phyloP scores from a whole-genome alignment of 345 rosid species.

The Combretum micranthum region DNA sequence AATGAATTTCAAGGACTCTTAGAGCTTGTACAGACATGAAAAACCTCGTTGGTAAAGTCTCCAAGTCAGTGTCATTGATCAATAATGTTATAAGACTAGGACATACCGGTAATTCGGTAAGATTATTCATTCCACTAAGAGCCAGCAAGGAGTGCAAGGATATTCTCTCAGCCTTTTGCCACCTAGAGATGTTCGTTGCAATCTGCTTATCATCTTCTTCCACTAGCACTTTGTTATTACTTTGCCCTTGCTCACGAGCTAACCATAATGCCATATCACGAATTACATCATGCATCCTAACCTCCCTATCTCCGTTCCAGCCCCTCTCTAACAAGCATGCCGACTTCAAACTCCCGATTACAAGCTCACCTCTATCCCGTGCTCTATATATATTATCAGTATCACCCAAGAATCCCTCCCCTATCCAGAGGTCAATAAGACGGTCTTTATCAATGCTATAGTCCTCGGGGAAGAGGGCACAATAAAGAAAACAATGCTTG shows the following conservation, averaged over 20 bases:
- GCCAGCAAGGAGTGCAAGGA: constrained; percentile 19
- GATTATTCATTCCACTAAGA: constrained; percentile 1
- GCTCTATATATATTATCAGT: not conserved
- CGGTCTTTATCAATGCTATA: no score
- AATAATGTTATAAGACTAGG: constrained; percentile 22
- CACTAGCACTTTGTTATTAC: constrained; percentile 8
- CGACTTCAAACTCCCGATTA: constrained; percentile 18
- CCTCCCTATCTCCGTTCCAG: not conserved
- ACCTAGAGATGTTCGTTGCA: not conserved
- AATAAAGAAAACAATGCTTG: not conserved
- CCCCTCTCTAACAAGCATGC: constrained; percentile 19
- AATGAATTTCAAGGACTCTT: constrained; percentile 21
- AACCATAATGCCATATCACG: constrained; percentile 42
- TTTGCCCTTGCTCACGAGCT: not conserved
- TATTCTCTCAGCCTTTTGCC: constrained; percentile 13
- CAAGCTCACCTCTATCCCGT: constrained; percentile 15
- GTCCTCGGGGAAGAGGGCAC: no score
- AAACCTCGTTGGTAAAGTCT: constrained; percentile 8
- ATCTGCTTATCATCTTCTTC: constrained; percentile 2
- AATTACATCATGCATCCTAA: constrained; percentile 39
- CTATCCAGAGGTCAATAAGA: not conserved
- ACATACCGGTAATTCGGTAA: constrained; percentile 2
- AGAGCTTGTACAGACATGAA: constrained; percentile 17
- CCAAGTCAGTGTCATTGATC: constrained; percentile 5
- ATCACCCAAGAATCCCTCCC: constrained; percentile 22